These are phyloP conservation scores for Ganoderma multipileum DNA, from an alignment of 1,284 basidiomycete genomes.

Conservation along the genomic window DNA sequence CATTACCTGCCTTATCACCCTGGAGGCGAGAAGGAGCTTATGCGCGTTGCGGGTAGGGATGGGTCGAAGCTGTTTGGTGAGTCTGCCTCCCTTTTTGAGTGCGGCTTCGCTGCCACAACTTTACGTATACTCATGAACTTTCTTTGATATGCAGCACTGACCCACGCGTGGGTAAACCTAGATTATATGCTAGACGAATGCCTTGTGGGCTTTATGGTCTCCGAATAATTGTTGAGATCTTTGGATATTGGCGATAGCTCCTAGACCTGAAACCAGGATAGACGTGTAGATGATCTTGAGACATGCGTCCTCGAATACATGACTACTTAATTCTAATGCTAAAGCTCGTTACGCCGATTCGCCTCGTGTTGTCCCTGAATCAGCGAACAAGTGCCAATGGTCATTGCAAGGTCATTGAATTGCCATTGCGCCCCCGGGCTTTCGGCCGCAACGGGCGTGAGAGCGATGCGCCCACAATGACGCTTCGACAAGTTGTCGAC, in stretches of 20 bases:
- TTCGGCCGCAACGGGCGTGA: neutral
- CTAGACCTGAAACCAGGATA: neutral
- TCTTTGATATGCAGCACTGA: slow-evolving; percentile 35
- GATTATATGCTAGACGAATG: slow-evolving; percentile 95
- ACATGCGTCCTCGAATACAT: neutral
- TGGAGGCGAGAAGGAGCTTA: slow-evolving; percentile 91
- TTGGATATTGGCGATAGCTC: neutral
- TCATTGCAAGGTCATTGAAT: neutral
- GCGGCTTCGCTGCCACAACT: neutral
- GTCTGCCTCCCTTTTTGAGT: slow-evolving; percentile 33
- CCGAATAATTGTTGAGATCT: slow-evolving; percentile 45
- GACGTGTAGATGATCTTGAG: neutral
- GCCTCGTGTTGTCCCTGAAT: neutral
- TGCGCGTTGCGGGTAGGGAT: slow-evolving; percentile 96
- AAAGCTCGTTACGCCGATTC: neutral
- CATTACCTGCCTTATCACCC: slow-evolving; percentile 94
- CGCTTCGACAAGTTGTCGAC: neutral
- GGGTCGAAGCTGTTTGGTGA: slow-evolving; percentile 93
- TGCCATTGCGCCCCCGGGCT: neutral
- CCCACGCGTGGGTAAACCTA: slow-evolving; percentile 91
- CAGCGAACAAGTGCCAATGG: neutral
- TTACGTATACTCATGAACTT: neutral
- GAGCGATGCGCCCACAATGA: slow-evolving; percentile 16
- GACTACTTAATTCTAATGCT: neutral
- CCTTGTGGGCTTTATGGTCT: slow-evolving; percentile 87